A percentile compares a stretch with the other conserved stretches of the same genome.
These are phyloP conservation scores for Tilletia horrida DNA, from an alignment of 1,284 basidiomycete species.

Conservation along the genomic window DNA sequence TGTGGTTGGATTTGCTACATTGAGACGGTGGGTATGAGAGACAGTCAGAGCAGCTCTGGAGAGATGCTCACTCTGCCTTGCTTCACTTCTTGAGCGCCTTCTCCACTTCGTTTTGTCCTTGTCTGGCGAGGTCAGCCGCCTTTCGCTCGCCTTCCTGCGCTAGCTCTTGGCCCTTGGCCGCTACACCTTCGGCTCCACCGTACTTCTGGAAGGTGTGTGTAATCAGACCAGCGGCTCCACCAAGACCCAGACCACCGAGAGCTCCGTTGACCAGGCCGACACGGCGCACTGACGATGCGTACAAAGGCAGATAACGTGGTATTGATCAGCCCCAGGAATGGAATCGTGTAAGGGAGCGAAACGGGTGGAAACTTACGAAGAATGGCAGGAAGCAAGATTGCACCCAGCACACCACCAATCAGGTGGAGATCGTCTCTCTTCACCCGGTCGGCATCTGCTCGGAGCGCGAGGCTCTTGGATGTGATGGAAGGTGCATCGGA, in stretches of 20 bases:
- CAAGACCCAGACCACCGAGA: slow-evolving; percentile 47
- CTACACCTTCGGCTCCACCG: slow-evolving; percentile 9
- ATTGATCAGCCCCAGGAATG: not conserved
- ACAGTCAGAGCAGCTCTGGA: too few species aligned
- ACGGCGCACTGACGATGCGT: slow-evolving; percentile 26
- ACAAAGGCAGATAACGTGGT: not conserved
- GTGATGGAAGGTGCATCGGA: slow-evolving; percentile 23
- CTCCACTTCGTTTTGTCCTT: slow-evolving; percentile 12
- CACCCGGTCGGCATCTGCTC: slow-evolving; percentile 20
- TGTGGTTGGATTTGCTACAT: too few species aligned
- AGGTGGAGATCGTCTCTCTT: slow-evolving; percentile 48
- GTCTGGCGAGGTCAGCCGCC: not conserved
- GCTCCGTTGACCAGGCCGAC: slow-evolving; percentile 49
- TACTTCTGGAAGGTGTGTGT: slow-evolving; percentile 34
- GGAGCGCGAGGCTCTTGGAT: slow-evolving; percentile 15
- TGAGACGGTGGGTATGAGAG: too few species aligned
- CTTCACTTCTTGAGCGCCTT: not conserved
- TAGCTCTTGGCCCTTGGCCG: not conserved
- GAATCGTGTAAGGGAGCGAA: not conserved
- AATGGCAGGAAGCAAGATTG: slow-evolving; percentile 43
- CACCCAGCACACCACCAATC: slow-evolving; percentile 45
- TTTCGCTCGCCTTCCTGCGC: slow-evolving; percentile 4
- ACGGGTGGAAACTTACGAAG: slow-evolving; percentile 27
- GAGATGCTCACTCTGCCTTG: too few species aligned
- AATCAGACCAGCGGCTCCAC: slow-evolving; percentile 39